phyloP scores from a whole-genome alignment of 1,284 basidiomycete genomes.

The Puccinia polysora region DNA sequence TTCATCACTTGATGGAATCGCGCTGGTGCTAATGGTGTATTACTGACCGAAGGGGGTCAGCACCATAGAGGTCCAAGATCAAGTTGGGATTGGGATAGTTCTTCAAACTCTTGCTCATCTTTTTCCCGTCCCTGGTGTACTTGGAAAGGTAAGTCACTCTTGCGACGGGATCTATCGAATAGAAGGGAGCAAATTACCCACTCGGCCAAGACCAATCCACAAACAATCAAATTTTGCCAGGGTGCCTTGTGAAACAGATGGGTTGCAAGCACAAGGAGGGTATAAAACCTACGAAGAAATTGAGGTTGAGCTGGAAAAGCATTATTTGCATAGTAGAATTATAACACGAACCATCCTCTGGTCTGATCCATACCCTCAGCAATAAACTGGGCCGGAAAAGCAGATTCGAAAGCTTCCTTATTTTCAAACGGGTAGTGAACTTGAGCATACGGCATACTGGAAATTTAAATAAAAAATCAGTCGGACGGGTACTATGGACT shows the following conservation, averaged over 20 bases:
- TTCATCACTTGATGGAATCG: not conserved
- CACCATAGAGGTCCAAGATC: slow-evolving; percentile 86
- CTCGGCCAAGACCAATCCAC: slow-evolving; percentile 90
- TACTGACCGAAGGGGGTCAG: slow-evolving; percentile 80
- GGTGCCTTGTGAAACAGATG: slow-evolving; percentile 89
- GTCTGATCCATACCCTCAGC: slow-evolving; percentile 75
- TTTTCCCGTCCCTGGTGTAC: slow-evolving; percentile 78
- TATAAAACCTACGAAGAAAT: slow-evolving; percentile 95
- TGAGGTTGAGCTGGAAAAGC: not conserved
- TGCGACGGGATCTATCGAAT: slow-evolving; percentile 17
- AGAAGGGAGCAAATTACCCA: slow-evolving; percentile 50
- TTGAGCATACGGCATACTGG: slow-evolving; percentile 97
- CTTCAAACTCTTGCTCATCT: slow-evolving; percentile 97
- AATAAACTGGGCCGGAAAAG: slow-evolving; percentile 96
- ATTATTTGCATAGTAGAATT: not conserved
- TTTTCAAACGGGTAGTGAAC: slow-evolving; percentile 98
- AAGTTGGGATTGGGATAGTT: slow-evolving; percentile 98
- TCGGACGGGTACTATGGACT: not conserved
- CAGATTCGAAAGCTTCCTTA: slow-evolving; percentile 70
- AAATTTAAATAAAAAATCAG: slow-evolving; percentile 27
- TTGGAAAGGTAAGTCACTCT: slow-evolving; percentile 20
- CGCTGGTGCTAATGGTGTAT: not conserved
- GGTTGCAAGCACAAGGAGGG: slow-evolving; percentile 87
- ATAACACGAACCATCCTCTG: slow-evolving; percentile 44
- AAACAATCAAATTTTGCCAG: slow-evolving; percentile 98